These are phyloP conservation scores for Babjeviella inositovora DNA, from an alignment of 805 yeast species.

Conservation along the genomic window DNA sequence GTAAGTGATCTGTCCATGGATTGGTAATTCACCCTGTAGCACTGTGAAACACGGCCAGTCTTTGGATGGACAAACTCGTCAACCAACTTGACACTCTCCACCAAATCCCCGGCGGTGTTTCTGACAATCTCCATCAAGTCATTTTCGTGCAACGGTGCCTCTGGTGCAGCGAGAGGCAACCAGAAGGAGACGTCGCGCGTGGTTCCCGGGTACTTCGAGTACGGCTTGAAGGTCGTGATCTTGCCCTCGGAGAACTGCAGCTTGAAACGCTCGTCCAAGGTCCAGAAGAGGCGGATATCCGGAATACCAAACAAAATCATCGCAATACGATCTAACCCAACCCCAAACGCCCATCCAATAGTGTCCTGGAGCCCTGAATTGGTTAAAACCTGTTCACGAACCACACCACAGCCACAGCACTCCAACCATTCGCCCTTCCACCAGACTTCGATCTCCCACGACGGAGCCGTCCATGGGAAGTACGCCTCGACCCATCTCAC, in stretches of 20 bases:
- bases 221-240: conserved; percentile 68
- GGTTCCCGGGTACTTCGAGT: conserved; percentile 83
- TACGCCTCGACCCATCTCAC: conserved; percentile 92
- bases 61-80: conserved; percentile 84
- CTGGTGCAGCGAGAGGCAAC: conserved; percentile 30
- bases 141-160: conserved; percentile 48
- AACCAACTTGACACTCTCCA: conserved; percentile 66
- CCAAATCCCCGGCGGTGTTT: conserved; percentile 69
- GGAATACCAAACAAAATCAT: conserved; percentile 93
- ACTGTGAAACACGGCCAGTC: conserved; percentile 58
- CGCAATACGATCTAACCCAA: conserved; percentile 89
- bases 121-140: conserved; percentile 92
- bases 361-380: conserved; percentile 55
- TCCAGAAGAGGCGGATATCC: conserved; percentile 89
- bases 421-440: conserved; percentile 98
- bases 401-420: conserved; percentile 92
- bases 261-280: conserved; percentile 61
- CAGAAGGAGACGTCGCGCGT: conserved; percentile 85
- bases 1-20: conserved; percentile 90
- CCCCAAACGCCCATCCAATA: conserved; percentile 95
- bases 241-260: conserved; percentile 52
- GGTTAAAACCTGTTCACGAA: conserved; percentile 57
- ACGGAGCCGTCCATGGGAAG: conserved; percentile 97
- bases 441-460: conserved; percentile 97
- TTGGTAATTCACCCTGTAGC: conserved; percentile 86